Conservation (phyloP, 495 filamentous ascomycete species). For the Penicillium coffeae region DNA sequence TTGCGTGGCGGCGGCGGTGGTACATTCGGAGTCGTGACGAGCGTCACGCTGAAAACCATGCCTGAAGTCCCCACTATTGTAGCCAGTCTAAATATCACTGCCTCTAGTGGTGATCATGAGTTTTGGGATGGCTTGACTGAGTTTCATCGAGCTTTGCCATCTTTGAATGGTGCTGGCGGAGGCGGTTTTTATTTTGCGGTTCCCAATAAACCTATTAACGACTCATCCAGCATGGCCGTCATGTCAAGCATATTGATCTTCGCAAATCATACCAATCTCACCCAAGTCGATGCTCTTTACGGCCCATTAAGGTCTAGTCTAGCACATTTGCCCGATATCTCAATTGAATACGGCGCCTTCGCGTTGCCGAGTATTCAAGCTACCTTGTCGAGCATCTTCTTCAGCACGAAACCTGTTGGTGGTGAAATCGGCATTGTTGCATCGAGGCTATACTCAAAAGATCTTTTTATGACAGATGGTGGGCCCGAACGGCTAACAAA, state of each 20-base stretch:
- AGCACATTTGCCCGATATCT: constrained; percentile 10
- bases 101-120: constrained; percentile 5
- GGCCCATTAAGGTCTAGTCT: constrained; percentile 16
- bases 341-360: constrained; percentile 6
- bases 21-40: constrained; percentile 51
- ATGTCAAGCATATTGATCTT: constrained; percentile 19
- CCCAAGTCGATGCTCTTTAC: constrained; percentile 14
- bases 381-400: too few species aligned
- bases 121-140: constrained; percentile 34
- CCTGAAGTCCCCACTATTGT: constrained; percentile 33
- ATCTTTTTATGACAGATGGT: constrained; percentile 22
- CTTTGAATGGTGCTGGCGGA: constrained; percentile 32
- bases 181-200: constrained; percentile 34
- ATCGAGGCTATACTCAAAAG: constrained; percentile 30
- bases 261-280: constrained; percentile 18
- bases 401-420: too few species aligned
- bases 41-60: constrained; percentile 39
- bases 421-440: constrained; percentile 14
- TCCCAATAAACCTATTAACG: constrained; percentile 17
- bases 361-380: too few species aligned
- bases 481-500: constrained; percentile 22
- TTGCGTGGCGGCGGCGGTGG: constrained; percentile 42
- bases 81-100: constrained; percentile 29
- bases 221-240: constrained; percentile 10
- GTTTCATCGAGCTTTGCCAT: constrained; percentile 24